phyloP scores from a whole-genome alignment of 2,329 filamentous ascomycete species.

The Stagonosporopsis tanaceti region DNA sequence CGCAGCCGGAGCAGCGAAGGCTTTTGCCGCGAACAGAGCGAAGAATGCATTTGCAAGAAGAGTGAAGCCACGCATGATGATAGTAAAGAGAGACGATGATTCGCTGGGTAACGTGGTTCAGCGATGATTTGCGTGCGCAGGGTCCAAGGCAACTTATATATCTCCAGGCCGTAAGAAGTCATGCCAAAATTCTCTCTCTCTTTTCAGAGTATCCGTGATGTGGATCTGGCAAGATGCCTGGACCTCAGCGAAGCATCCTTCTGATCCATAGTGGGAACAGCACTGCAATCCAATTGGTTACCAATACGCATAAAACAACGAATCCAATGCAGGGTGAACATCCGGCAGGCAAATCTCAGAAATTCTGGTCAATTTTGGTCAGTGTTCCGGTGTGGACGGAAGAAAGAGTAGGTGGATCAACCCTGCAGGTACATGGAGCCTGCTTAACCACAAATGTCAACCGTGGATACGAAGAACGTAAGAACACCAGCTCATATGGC shows the following conservation, averaged over 20 bases:
- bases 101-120: slow-evolving; percentile 5
- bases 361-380: slow-evolving; percentile 6
- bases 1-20: slow-evolving; percentile 10
- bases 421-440: slow-evolving; percentile 6
- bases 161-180: slow-evolving; percentile 1
- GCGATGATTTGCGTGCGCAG: slow-evolving; percentile 10
- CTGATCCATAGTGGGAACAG: slow-evolving; percentile 9
- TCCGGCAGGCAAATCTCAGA: slow-evolving; percentile 11
- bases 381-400: slow-evolving; percentile 14
- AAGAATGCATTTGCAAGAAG: slow-evolving; percentile 8
- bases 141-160: slow-evolving; percentile 10
- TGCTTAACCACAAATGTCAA: slow-evolving; percentile 7
- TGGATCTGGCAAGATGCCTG: slow-evolving; percentile 14
- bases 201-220: slow-evolving; percentile 12
- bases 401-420: slow-evolving; percentile 17
- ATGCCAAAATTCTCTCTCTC: slow-evolving; percentile 18
- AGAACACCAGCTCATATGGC: slow-evolving; percentile 2
- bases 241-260: slow-evolving; percentile 6
- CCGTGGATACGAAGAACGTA: slow-evolving; percentile 8
- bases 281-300: slow-evolving; percentile 8
- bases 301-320: slow-evolving; percentile 6
- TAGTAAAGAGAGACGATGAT: slow-evolving; percentile 1
- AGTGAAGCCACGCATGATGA: slow-evolving; percentile 16
- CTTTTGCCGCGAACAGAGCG: slow-evolving; percentile 11
- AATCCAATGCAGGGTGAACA: slow-evolving; percentile 3